Conservation (phyloP, 2,329 filamentous ascomycete species). For the Albifimbria verrucaria region DNA sequence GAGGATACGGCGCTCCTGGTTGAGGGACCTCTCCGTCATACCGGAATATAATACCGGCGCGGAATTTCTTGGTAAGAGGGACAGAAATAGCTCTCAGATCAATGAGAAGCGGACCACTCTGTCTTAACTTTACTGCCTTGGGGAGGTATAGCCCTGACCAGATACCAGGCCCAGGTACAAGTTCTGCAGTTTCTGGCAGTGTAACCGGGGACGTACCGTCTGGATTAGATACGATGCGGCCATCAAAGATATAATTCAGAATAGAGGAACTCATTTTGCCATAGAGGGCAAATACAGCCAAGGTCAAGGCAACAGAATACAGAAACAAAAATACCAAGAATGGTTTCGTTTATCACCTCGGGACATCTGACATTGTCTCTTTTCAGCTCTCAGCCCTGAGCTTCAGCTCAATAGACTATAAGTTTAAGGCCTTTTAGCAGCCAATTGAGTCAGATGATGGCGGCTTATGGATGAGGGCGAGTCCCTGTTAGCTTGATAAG, state of each 20-base stretch:
- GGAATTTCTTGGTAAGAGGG: not conserved
- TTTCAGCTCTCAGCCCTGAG: no score
- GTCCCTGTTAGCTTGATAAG: no score
- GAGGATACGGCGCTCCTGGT: not conserved
- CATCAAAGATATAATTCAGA: not conserved
- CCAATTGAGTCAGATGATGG: no score
- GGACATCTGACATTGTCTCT: no score
- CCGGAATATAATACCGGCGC: not conserved
- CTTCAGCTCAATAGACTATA: no score
- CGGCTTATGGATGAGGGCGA: no score
- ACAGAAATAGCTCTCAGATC: not conserved
- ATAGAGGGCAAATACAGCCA: no score
- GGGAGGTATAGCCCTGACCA: not conserved
- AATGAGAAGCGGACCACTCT: not conserved
- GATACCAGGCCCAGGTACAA: not conserved
- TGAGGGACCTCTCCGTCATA: not conserved
- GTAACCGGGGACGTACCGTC: not conserved
- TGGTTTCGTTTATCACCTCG: no score
- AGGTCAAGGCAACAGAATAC: no score
- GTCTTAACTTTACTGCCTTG: not conserved
- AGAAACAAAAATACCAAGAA: no score
- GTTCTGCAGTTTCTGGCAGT: not conserved
- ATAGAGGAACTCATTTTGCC: slow-evolving; percentile 14
- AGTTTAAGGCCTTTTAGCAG: no score
- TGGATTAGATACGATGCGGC: not conserved